Evolutionary conservation across 1,139 yeast species (phyloP).

Genomic region (Diutina neorugosa): DNA sequence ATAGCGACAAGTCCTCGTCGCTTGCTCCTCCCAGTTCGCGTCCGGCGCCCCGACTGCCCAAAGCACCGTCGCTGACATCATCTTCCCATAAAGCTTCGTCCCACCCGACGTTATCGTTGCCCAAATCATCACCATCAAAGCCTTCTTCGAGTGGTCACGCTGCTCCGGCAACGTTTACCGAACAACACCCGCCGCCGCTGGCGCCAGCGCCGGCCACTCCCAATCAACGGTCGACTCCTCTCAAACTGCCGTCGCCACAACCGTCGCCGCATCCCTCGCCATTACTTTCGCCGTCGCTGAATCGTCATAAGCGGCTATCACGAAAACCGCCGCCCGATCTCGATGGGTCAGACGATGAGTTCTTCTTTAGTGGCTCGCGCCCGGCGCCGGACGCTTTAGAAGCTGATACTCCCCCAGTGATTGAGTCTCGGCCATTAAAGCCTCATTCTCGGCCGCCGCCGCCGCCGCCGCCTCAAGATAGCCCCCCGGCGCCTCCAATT

Average conservation of each 20-base stretch:
- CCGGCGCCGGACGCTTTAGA: too few species aligned
- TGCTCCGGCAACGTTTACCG: neutral
- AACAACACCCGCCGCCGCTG: neutral
- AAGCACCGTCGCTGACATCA: neutral
- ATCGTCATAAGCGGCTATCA: neutral
- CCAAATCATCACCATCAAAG: neutral
- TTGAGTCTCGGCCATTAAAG: neutral
- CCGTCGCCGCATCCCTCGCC: neutral
- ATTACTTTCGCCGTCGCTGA: neutral
- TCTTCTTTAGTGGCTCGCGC: neutral
- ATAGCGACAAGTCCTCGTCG: neutral
- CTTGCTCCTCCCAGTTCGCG: neutral
- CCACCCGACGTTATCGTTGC: too few species aligned
- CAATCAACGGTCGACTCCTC: neutral
- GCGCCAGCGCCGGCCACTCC: neutral
- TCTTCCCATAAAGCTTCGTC: neutral
- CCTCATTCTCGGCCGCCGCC: neutral
- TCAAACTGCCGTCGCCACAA: neutral
- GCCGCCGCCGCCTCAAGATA: neutral
- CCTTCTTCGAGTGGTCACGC: neutral
- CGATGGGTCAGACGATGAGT: slow-evolving; percentile 1
- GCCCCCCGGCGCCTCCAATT: neutral
- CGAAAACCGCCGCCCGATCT: slow-evolving; percentile 1
- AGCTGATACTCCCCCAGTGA: too few species aligned
- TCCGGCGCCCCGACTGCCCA: neutral